Conservation (phyloP, 768 basidiomycete species). For the Multifurca ochricompacta region DNA sequence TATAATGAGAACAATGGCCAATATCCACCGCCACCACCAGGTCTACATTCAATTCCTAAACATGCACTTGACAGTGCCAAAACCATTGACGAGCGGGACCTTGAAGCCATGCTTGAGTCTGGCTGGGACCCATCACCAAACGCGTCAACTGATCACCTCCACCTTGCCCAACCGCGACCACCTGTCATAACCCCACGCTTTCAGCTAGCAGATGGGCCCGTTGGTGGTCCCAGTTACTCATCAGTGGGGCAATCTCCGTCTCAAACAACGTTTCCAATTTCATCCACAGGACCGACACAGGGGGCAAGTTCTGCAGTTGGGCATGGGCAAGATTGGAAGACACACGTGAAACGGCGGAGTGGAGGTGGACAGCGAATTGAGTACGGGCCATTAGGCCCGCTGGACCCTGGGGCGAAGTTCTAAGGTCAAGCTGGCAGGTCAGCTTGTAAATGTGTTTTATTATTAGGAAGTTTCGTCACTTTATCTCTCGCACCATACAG, state of each 20-base stretch:
- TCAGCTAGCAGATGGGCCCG: constrained; percentile 48
- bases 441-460: constrained; percentile 12
- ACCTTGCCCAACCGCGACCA: constrained; percentile 26
- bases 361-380: constrained; percentile 31
- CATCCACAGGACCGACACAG: constrained; percentile 28
- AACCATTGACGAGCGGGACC: constrained; percentile 60
- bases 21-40: constrained; percentile 83
- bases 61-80: constrained; percentile 31
- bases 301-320: constrained; percentile 31
- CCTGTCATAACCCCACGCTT: constrained; percentile 45
- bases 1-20: constrained; percentile 81
- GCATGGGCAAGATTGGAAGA: constrained; percentile 28
- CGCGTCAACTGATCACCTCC: constrained; percentile 27
- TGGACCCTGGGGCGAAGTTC: constrained; percentile 29
- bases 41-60: constrained; percentile 41
- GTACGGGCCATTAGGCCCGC: constrained; percentile 43
- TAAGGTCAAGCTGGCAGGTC: constrained; percentile 19
- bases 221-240: constrained; percentile 11
- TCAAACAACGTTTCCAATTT: constrained; percentile 27
- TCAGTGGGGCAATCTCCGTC: constrained; percentile 10
- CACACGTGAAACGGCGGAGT: constrained; percentile 35
- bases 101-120: constrained; percentile 87
- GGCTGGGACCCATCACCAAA: constrained; percentile 72
- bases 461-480: constrained; percentile 4
- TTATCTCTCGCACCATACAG: constrained; percentile 14